A percentile compares a stretch with the other conserved stretches of the same genome.
Conservation (phyloP, 768 basidiomycete species). For the Russula abietina region DNA sequence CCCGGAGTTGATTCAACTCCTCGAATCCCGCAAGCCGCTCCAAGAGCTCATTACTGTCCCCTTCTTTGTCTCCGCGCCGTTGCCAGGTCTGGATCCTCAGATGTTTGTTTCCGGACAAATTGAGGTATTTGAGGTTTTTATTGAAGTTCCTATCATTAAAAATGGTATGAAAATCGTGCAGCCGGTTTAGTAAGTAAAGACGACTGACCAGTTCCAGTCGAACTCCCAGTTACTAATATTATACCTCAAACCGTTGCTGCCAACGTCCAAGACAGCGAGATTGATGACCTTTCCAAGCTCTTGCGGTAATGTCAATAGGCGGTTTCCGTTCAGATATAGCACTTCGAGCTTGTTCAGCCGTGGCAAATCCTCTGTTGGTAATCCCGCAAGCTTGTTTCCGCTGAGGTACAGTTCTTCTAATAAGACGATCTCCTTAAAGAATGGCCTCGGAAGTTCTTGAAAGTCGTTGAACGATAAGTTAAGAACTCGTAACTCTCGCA, state of each 20-base stretch:
- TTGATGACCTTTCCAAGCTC: constrained; percentile 80
- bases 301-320: constrained; percentile 84
- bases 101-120: constrained; percentile 94
- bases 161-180: not conserved
- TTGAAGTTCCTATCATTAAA: constrained; percentile 81
- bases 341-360: constrained; percentile 60
- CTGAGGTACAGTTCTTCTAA: constrained; percentile 88
- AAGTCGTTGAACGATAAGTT: constrained; percentile 96
- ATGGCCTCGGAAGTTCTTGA: constrained; percentile 74
- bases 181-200: not conserved
- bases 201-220: constrained; percentile 94
- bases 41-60: constrained; percentile 22
- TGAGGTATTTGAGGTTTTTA: constrained; percentile 85
- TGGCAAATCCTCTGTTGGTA: constrained; percentile 86
- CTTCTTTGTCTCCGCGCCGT: constrained; percentile 32
- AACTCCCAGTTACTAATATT: constrained; percentile 98
- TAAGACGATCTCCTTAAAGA: constrained; percentile 61
- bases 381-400: constrained; percentile 87
- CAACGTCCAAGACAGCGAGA: constrained; percentile 81
- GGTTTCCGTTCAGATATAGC: constrained; percentile 90
- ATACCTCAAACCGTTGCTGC: constrained; percentile 90
- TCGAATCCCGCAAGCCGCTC: constrained; percentile 71
- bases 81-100: constrained; percentile 86
- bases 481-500: constrained; percentile 72
- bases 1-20: constrained; percentile 73